Evolutionary conservation across 108 stramenopile species (phyloP).

Genomic region (Aurantiochytrium sp.): DNA sequence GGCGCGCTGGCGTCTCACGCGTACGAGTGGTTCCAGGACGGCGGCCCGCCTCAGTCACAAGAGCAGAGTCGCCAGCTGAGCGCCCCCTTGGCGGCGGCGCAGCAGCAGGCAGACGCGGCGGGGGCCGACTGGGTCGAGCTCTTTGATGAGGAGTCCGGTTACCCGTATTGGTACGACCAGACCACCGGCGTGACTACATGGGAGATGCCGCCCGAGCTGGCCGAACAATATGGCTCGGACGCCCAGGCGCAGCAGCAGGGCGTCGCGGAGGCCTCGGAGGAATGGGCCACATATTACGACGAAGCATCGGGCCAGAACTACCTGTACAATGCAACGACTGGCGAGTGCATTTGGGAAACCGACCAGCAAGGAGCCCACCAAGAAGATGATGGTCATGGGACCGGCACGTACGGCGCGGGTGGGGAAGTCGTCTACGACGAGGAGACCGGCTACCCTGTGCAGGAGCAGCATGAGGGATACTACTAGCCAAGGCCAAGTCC

Average conservation of each 20-base stretch:
- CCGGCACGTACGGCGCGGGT: not conserved
- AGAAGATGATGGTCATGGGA: no score
- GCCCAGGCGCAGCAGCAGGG: not conserved
- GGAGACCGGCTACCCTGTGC: not conserved
- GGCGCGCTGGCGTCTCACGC: not conserved
- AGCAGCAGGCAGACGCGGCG: not conserved
- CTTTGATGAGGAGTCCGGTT: not conserved
- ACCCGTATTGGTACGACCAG: constrained; percentile 13
- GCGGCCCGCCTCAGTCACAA: not conserved
- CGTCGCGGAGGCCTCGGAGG: not conserved
- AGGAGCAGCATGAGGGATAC: not conserved
- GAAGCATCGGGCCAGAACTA: not conserved
- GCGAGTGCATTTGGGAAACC: not conserved
- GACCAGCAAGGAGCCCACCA: not conserved
- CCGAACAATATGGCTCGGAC: not conserved
- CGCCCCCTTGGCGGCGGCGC: no score
- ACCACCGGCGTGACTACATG: not conserved
- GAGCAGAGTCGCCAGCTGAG: no score
- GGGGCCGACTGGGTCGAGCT: not conserved
- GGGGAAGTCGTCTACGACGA: not conserved
- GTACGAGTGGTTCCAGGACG: constrained; percentile 11
- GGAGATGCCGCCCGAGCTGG: not conserved
- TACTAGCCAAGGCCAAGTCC: no score
- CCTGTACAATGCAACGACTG: not conserved
- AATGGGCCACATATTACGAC: not conserved